Percentiles rank a stretch among this genome's conserved stretches.
These are phyloP conservation scores for Tricholoma matsutake DNA, from an alignment of 768 basidiomycete species.

Conservation along the genomic window DNA sequence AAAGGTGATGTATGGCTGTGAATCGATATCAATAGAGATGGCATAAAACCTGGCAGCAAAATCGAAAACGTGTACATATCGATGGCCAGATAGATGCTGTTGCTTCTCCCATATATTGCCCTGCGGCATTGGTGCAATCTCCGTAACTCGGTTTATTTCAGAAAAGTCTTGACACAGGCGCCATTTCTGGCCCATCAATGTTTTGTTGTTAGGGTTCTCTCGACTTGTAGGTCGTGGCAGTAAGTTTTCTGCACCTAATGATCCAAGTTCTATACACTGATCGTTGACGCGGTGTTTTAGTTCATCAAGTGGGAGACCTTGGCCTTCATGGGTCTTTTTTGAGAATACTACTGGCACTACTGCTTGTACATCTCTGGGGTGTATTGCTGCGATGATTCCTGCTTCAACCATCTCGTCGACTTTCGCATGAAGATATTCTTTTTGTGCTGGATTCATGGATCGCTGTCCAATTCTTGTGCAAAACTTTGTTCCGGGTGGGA, in stretches of 20 bases:
- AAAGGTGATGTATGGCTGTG: no score
- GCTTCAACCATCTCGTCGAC: not conserved
- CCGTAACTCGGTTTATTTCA: slow-evolving; percentile 26
- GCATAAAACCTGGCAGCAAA: no score
- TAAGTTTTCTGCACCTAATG: slow-evolving; percentile 17
- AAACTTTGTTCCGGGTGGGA: no score
- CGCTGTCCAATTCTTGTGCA: slow-evolving; percentile 26
- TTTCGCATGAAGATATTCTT: not conserved
- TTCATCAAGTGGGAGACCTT: not conserved
- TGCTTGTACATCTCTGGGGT: not conserved
- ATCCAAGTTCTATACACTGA: slow-evolving; percentile 26
- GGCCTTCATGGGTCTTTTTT: not conserved
- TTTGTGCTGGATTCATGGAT: slow-evolving; percentile 2
- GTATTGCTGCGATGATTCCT: not conserved
- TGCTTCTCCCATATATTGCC: no score
- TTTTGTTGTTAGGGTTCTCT: not conserved
- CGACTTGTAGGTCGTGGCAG: slow-evolving; percentile 12
- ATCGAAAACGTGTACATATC: no score
- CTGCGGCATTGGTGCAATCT: slow-evolving; percentile 26
- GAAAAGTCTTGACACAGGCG: slow-evolving; percentile 34
- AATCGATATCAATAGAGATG: slow-evolving; percentile 25
- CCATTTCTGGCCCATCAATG: slow-evolving; percentile 21
- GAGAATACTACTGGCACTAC: not conserved
- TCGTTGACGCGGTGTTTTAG: not conserved
- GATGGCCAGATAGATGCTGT: no score